phyloP scores from a whole-genome alignment of 2,329 filamentous ascomycete species.

The Trichophyton rubrum region DNA sequence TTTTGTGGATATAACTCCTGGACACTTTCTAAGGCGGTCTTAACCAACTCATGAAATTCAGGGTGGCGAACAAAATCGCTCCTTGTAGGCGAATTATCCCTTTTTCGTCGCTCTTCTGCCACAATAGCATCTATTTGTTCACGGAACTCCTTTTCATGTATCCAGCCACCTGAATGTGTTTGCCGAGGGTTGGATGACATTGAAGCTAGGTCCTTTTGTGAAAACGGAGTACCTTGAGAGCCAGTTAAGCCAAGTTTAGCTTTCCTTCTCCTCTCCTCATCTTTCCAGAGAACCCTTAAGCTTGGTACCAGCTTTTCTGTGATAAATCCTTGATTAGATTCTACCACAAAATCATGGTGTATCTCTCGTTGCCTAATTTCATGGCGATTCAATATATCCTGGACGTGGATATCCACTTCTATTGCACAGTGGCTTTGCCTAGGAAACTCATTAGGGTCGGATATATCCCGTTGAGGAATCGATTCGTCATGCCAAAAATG shows the following conservation, averaged over 20 bases:
- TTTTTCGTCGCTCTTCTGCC: constrained; percentile 47
- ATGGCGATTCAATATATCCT: constrained; percentile 73
- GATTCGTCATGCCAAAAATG: constrained; percentile 73
- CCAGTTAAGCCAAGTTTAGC: constrained; percentile 52
- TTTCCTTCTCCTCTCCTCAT: constrained; percentile 71
- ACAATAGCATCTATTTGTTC: constrained; percentile 53
- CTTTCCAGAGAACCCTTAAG: constrained; percentile 85
- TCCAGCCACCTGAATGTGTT: constrained; percentile 66
- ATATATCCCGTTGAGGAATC: constrained; percentile 47
- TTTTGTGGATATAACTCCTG: constrained; percentile 71
- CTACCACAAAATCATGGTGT: constrained; percentile 79
- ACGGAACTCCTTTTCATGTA: constrained; percentile 77
- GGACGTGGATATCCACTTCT: constrained; percentile 78
- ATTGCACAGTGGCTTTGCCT: constrained; percentile 77
- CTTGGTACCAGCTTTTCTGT: constrained; percentile 81
- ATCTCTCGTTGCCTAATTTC: constrained; percentile 63
- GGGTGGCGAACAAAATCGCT: constrained; percentile 53
- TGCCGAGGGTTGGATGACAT: constrained; percentile 77
- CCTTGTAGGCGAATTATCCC: constrained; percentile 28
- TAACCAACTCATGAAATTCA: constrained; percentile 48
- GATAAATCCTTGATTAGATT: constrained; percentile 46
- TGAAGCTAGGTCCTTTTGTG: constrained; percentile 65
- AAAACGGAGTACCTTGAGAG: constrained; percentile 62
- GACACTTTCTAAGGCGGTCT: constrained; percentile 69
- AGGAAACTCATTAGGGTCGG: constrained; percentile 52